Evolutionary conservation across 2,329 filamentous ascomycete species (phyloP).

Genomic region (Fusarium concolor): DNA sequence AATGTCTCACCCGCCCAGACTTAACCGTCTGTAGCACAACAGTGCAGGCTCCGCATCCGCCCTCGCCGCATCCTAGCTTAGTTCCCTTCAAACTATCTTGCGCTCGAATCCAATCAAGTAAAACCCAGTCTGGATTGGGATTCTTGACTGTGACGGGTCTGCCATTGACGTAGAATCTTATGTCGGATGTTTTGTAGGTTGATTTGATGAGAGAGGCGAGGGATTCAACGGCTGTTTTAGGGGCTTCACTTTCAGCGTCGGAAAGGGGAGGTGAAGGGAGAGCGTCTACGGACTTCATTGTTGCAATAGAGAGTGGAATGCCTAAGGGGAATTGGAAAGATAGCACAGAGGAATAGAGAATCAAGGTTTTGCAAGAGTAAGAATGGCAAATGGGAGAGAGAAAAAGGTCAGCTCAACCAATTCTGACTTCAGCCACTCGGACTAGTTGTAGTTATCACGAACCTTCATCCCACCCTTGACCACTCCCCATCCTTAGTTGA

Average conservation of each 20-base stretch:
- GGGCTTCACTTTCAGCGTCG: not conserved
- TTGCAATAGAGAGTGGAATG: not conserved
- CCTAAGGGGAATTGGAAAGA: not conserved
- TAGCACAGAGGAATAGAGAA: not conserved
- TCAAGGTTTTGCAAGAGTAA: fast-evolving
- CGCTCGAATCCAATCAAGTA: conserved; percentile 3
- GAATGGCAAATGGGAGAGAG: not conserved
- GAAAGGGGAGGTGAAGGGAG: conserved; percentile 5
- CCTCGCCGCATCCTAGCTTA: conserved; percentile 2
- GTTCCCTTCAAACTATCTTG: conserved; percentile 1
- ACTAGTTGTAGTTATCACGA: conserved; percentile 7
- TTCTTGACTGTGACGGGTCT: not conserved
- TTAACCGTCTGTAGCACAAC: not conserved
- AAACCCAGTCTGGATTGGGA: conserved; percentile 1
- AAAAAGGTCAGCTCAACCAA: not conserved
- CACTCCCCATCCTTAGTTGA: not conserved
- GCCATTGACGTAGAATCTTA: not conserved
- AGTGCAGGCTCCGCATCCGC: not conserved
- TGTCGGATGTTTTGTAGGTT: not conserved
- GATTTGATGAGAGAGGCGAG: not conserved
- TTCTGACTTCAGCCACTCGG: conserved; percentile 1
- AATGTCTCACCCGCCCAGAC: not conserved
- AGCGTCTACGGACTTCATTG: not conserved
- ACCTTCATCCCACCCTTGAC: not conserved
- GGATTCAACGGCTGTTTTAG: not conserved